Evolutionary conservation across 257 asterid species (phyloP).

Genomic region (Fraxinus anomala): DNA sequence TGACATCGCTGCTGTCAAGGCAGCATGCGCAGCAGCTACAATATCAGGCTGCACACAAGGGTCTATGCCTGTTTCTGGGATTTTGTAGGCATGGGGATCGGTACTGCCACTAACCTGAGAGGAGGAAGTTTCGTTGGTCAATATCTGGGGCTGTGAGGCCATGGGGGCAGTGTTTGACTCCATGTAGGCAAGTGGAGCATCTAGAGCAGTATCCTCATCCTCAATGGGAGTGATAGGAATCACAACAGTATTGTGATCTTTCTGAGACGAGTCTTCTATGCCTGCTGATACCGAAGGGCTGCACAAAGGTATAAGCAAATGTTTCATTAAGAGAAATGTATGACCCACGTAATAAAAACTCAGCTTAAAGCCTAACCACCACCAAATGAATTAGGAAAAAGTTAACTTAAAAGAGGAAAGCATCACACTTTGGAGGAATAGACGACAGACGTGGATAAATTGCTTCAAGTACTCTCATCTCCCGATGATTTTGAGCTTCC

Average conservation of each 20-base stretch:
- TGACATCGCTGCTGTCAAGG: constrained; percentile 49
- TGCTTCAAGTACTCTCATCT: constrained; percentile 84
- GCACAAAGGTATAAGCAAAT: constrained; percentile 24
- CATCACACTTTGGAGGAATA: constrained; percentile 75
- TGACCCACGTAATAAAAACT: not conserved
- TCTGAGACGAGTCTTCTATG: constrained; percentile 36
- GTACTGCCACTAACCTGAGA: constrained; percentile 30
- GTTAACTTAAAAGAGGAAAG: constrained; percentile 20
- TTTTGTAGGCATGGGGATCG: constrained; percentile 19
- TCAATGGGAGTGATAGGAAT: constrained; percentile 85
- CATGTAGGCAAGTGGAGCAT: constrained; percentile 30
- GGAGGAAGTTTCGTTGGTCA: constrained; percentile 32
- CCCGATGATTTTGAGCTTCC: constrained; percentile 64
- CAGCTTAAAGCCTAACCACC: constrained; percentile 6
- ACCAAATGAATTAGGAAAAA: constrained; percentile 13
- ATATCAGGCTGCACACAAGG: constrained; percentile 46
- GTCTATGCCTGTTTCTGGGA: constrained; percentile 27
- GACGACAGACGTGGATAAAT: constrained; percentile 90
- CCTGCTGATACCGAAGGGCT: constrained; percentile 56
- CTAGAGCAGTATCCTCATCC: constrained; percentile 71
- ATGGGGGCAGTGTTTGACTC: constrained; percentile 24
- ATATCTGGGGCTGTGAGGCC: constrained; percentile 35
- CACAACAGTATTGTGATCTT: constrained; percentile 47
- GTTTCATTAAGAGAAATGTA: not conserved
- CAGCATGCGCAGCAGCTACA: constrained; percentile 60